These are phyloP conservation scores for Ganoderma lucidum DNA, from an alignment of 1,284 basidiomycete species.

Conservation along the genomic window DNA sequence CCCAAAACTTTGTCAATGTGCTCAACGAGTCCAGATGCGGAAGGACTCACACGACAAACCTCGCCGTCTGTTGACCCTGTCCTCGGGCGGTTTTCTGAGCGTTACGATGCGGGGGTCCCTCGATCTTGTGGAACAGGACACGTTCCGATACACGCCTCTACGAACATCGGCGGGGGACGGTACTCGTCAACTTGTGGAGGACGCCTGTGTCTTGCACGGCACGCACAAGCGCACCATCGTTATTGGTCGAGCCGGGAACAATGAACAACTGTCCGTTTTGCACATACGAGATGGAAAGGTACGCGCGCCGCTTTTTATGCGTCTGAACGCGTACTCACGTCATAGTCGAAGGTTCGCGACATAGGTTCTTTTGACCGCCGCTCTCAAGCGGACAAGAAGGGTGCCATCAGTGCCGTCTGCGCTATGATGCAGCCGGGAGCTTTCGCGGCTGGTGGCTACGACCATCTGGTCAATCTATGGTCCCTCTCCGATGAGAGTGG, in stretches of 20 bases:
- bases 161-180: slow-evolving; percentile 17
- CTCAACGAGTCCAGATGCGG: slow-evolving; percentile 22
- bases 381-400: slow-evolving; percentile 42
- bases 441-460: slow-evolving; percentile 60
- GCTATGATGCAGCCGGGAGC: slow-evolving; percentile 47
- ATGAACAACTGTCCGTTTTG: slow-evolving; percentile 44
- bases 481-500: slow-evolving; percentile 42
- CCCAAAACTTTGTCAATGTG: not conserved
- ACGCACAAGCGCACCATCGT: slow-evolving; percentile 41
- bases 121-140: slow-evolving; percentile 37
- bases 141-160: slow-evolving; percentile 7
- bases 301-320: not conserved
- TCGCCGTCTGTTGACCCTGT: slow-evolving; percentile 46
- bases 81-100: slow-evolving; percentile 28
- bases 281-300: slow-evolving; percentile 21
- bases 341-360: slow-evolving; percentile 21
- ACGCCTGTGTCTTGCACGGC: slow-evolving; percentile 49
- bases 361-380: slow-evolving; percentile 40
- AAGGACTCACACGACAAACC: slow-evolving; percentile 48
- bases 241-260: slow-evolving; percentile 50
- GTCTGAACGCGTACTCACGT: not conserved
- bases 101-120: slow-evolving; percentile 50
- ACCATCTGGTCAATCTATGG: slow-evolving; percentile 59
- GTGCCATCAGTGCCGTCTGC: slow-evolving; percentile 51
- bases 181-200: slow-evolving; percentile 45